phyloP scores from a whole-genome alignment of 108 stramenopile species.

The Pseudonitzschia pungens region DNA sequence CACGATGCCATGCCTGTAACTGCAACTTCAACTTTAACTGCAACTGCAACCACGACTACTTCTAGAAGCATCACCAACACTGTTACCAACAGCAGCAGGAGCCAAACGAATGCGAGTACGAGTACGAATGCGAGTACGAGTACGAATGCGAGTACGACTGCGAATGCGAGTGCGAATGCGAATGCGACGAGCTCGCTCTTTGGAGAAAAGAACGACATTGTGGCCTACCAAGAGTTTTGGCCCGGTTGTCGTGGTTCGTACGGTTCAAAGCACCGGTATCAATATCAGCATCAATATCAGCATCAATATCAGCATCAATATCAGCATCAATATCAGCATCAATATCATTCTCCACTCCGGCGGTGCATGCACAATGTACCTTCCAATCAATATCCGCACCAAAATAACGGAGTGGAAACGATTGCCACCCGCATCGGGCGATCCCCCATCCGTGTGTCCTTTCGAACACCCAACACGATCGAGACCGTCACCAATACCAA shows the following conservation, averaged over 20 bases:
- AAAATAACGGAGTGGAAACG: background rate
- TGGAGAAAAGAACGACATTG: background rate
- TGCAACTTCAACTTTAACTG: background rate
- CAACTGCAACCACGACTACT: background rate
- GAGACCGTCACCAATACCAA: background rate
- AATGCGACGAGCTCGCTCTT: background rate
- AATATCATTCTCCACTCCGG: too few relatives aligned
- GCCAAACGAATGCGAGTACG: too few relatives aligned
- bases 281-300: background rate
- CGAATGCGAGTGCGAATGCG: too few relatives aligned
- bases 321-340: too few relatives aligned
- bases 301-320: background rate
- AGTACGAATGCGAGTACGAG: too few relatives aligned
- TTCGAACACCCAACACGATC: background rate
- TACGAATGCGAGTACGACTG: too few relatives aligned
- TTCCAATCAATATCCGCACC: background rate
- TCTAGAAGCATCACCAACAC: background rate
- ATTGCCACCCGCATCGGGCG: conserved; percentile 5
- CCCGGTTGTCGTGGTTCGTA: too few relatives aligned
- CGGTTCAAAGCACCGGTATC: background rate
- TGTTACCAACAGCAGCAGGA: background rate
- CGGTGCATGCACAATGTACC: background rate
- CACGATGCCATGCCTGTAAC: background rate
- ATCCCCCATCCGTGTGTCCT: conserved; percentile 8
- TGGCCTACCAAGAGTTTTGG: conserved; percentile 6